Evolutionary conservation across 208 protist genomes (phyloP).

Genomic region (Naegleria fowleri): DNA sequence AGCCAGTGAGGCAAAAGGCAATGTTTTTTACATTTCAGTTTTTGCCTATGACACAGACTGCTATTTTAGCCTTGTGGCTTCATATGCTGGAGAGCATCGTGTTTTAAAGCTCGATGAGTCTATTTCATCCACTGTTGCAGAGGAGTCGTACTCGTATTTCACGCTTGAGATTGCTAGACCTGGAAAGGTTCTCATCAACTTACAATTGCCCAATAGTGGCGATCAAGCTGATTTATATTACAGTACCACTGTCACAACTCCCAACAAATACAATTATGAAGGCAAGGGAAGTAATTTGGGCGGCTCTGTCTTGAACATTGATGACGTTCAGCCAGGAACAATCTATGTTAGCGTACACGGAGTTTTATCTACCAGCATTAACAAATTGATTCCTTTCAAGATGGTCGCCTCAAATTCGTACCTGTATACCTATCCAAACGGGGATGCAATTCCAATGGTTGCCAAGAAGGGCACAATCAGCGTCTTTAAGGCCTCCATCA

Average conservation of each 20-base stretch:
- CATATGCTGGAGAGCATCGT: background rate
- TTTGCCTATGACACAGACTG: background rate
- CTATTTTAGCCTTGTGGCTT: background rate
- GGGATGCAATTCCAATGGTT: background rate
- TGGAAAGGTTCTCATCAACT: background rate
- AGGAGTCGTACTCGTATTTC: background rate
- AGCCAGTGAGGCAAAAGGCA: background rate
- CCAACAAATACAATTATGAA: background rate
- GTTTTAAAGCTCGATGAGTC: background rate
- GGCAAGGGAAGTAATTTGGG: background rate
- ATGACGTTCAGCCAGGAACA: background rate
- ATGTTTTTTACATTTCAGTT: background rate
- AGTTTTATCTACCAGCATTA: background rate
- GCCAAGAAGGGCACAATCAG: background rate
- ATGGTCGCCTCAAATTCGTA: background rate
- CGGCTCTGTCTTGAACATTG: background rate
- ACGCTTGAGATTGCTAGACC: background rate
- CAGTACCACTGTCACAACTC: background rate
- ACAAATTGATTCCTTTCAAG: background rate
- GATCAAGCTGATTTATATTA: constrained; percentile 7
- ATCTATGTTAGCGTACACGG: background rate
- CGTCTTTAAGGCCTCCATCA: background rate
- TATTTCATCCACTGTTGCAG: background rate
- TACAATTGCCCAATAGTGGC: background rate
- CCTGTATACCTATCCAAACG: background rate